Conservation (phyloP, 2,329 filamentous ascomycete genomes). For the Claviceps paspali region DNA sequence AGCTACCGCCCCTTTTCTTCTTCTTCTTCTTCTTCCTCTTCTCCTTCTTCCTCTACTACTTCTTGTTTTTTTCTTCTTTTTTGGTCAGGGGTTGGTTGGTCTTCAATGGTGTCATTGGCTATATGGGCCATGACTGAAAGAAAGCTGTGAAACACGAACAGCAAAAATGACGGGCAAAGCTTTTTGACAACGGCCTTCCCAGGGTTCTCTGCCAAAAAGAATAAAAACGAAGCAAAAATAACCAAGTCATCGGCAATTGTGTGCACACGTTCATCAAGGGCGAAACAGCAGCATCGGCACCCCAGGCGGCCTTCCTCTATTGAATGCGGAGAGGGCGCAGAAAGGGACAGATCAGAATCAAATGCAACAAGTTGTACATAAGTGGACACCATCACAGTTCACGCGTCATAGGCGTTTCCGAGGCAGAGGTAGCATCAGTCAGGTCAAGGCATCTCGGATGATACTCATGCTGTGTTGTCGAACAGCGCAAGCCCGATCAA, state of each 20-base stretch:
- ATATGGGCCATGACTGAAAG: background rate
- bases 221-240: background rate
- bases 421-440: conserved; percentile 17
- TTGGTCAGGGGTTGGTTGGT: too few species aligned
- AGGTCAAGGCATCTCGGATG: conserved; percentile 19
- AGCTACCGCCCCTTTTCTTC: background rate
- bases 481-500: conserved; percentile 15
- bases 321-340: background rate
- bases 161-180: background rate
- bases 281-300: background rate
- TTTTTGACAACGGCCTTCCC: background rate
- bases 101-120: background rate
- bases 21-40: background rate
- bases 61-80: too few species aligned
- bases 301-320: background rate
- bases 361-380: conserved; percentile 16
- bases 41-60: background rate
- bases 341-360: conserved; percentile 4
- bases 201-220: background rate
- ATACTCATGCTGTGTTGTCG: conserved; percentile 2
- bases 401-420: conserved; percentile 10
- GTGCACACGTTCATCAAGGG: conserved; percentile 3
- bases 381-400: conserved; percentile 15
- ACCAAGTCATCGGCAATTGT: conserved; percentile 1
- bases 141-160: background rate